A percentile compares a stretch with the other conserved stretches of the same genome.
Evolutionary conservation across 805 yeast genomes (phyloP).

Genomic region (Tetrapisispora nanseiensis): DNA sequence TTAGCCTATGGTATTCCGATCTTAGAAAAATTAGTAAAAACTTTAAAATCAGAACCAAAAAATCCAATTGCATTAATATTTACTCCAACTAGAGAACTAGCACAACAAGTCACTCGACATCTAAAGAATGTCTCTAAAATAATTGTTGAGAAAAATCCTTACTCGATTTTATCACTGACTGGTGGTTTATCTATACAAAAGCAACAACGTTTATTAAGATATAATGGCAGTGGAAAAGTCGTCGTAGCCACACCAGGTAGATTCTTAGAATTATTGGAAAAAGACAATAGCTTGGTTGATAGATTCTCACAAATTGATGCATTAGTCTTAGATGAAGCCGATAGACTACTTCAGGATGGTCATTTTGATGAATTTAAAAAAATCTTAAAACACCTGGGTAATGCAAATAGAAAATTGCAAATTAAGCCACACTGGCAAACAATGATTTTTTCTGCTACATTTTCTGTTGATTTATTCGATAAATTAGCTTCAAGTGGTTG

Average conservation of each 20-base stretch:
- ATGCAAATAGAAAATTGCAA: constrained; percentile 31
- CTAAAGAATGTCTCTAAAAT: constrained; percentile 38
- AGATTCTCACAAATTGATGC: constrained; percentile 37
- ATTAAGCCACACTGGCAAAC: constrained; percentile 56
- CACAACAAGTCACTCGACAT: constrained; percentile 86
- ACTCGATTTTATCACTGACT: constrained; percentile 66
- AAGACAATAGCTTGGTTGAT: constrained; percentile 35
- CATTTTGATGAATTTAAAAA: constrained; percentile 89
- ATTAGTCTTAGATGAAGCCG: constrained; percentile 89
- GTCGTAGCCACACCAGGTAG: constrained; percentile 96
- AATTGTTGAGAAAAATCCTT: constrained; percentile 39
- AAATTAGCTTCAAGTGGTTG: constrained; percentile 45
- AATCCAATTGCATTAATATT: constrained; percentile 69
- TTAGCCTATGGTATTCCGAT: constrained; percentile 92
- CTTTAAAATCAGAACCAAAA: constrained; percentile 6
- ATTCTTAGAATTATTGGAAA: constrained; percentile 69
- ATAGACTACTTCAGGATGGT: constrained; percentile 87
- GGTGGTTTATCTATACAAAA: constrained; percentile 94
- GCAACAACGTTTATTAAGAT: constrained; percentile 69
- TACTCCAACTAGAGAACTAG: constrained; percentile 94
- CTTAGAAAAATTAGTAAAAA: constrained; percentile 45
- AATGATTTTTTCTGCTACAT: constrained; percentile 90
- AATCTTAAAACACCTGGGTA: constrained; percentile 54
- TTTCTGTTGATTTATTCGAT: constrained; percentile 69
- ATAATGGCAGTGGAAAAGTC: constrained; percentile 57